Conservation (phyloP, 2,329 filamentous ascomycete species). For the Curvularia sp. region DNA sequence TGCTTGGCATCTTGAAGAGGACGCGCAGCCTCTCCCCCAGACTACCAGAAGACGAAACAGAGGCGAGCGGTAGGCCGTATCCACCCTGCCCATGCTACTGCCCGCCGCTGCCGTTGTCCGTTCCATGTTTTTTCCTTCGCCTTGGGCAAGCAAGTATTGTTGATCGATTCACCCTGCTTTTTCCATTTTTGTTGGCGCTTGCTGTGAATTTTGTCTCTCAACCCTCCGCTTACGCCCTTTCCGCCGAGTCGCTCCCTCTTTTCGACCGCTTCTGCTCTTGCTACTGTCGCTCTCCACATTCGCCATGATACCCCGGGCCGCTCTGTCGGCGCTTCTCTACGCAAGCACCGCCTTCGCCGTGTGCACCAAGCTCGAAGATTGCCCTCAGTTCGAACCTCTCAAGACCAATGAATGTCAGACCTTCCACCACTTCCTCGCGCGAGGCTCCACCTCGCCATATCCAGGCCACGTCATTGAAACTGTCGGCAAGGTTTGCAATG, state of each 20-base stretch:
- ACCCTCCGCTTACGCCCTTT: constrained; percentile 2
- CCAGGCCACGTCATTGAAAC: constrained; percentile 39
- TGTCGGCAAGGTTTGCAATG: constrained; percentile 36
- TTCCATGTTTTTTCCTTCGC: constrained; percentile 1
- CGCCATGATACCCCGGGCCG: constrained; percentile 31
- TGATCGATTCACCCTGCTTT: not conserved
- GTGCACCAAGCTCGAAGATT: constrained; percentile 40
- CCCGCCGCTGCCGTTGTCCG: not conserved
- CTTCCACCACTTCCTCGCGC: constrained; percentile 37
- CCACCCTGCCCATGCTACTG: constrained; percentile 4
- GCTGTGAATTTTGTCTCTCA: not conserved
- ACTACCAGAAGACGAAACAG: constrained; percentile 9
- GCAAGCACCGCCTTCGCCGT: constrained; percentile 29
- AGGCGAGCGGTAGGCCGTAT: not conserved
- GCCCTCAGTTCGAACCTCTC: constrained; percentile 32
- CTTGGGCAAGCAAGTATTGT: constrained; percentile 2
- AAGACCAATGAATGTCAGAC: constrained; percentile 36
- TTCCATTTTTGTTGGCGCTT: constrained; percentile 8
- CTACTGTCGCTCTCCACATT: constrained; percentile 6
- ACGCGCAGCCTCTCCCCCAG: constrained; percentile 20
- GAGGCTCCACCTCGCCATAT: constrained; percentile 39
- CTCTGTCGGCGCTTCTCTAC: constrained; percentile 29
- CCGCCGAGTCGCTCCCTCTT: constrained; percentile 12
- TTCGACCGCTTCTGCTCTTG: not conserved
- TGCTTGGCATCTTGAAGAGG: constrained; percentile 19